Conservation (phyloP, 2,329 filamentous ascomycete genomes). For the Hymenoscyphus scutula region DNA sequence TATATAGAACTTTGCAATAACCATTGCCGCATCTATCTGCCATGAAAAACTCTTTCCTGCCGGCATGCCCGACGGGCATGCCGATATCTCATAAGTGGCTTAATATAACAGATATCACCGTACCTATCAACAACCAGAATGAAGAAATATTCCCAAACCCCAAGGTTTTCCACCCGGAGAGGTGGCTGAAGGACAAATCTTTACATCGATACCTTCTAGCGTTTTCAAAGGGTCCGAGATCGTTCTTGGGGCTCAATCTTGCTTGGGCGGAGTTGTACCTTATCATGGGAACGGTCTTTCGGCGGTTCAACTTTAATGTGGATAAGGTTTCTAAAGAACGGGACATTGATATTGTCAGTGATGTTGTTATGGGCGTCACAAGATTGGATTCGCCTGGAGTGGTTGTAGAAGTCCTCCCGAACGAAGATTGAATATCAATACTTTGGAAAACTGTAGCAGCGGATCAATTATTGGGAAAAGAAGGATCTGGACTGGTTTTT, state of each 20-base stretch:
- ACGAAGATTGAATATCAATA: no score
- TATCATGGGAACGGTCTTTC: not conserved
- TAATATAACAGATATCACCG: no score
- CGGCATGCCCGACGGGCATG: no score
- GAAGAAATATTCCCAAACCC: conserved; percentile 39
- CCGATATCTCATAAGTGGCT: no score
- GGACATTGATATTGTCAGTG: not conserved
- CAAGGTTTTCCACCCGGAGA: conserved; percentile 40
- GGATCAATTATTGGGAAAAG: no score
- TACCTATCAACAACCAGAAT: no score
- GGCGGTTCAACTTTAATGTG: not conserved
- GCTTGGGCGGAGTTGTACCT: conserved; percentile 10
- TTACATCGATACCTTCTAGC: conserved; percentile 40
- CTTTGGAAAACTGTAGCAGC: no score
- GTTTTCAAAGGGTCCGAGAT: conserved; percentile 42
- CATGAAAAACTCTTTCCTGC: no score
- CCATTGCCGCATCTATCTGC: no score
- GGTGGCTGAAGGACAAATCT: conserved; percentile 37
- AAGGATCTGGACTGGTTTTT: no score
- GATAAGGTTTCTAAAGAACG: not conserved
- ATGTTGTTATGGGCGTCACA: not conserved
- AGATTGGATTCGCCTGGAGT: not conserved
- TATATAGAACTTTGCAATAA: no score
- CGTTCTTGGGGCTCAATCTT: conserved; percentile 40
- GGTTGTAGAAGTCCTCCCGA: no score